Evolutionary conservation across 257 asterid genomes (phyloP).

Genomic region (Plantago elongata): DNA sequence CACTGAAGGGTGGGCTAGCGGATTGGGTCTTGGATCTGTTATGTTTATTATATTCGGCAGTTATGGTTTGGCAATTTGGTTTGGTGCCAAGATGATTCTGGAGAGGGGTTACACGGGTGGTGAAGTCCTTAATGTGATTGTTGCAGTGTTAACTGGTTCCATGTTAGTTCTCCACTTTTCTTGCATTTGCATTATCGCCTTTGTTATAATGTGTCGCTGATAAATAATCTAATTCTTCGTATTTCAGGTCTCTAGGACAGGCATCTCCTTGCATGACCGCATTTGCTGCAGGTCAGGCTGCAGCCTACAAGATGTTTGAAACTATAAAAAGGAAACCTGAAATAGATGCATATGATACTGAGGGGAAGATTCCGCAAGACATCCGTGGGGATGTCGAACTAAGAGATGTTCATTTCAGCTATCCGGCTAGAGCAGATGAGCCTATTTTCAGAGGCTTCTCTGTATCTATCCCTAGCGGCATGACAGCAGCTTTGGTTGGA

Average conservation of each 20-base stretch:
- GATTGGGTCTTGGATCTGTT: conserved; percentile 55
- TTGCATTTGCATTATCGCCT: neutral
- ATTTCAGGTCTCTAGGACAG: conserved; percentile 64
- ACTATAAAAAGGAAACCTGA: conserved; percentile 50
- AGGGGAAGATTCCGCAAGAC: conserved; percentile 42
- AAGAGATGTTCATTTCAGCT: conserved; percentile 47
- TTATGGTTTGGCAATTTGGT: conserved; percentile 66
- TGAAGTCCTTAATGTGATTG: conserved; percentile 50
- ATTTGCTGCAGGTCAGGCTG: conserved; percentile 67
- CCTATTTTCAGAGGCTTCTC: conserved; percentile 61
- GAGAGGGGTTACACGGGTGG: conserved; percentile 71
- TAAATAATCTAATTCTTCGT: neutral
- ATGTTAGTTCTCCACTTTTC: conserved; percentile 32
- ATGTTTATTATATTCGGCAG: conserved; percentile 49
- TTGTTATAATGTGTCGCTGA: neutral
- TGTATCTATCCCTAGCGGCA: conserved; percentile 47
- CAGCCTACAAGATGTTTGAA: conserved; percentile 71
- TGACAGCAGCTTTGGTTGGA: conserved; percentile 65
- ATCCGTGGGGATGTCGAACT: conserved; percentile 54
- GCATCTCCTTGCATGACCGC: conserved; percentile 65
- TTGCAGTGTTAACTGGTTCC: conserved; percentile 61
- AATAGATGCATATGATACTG: conserved; percentile 50
- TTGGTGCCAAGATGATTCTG: conserved; percentile 59
- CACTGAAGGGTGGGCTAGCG: conserved; percentile 51
- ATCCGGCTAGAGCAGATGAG: conserved; percentile 62